Evolutionary conservation across 2,329 filamentous ascomycete species (phyloP).

Genomic region (Cordyceps fumosorosea): DNA sequence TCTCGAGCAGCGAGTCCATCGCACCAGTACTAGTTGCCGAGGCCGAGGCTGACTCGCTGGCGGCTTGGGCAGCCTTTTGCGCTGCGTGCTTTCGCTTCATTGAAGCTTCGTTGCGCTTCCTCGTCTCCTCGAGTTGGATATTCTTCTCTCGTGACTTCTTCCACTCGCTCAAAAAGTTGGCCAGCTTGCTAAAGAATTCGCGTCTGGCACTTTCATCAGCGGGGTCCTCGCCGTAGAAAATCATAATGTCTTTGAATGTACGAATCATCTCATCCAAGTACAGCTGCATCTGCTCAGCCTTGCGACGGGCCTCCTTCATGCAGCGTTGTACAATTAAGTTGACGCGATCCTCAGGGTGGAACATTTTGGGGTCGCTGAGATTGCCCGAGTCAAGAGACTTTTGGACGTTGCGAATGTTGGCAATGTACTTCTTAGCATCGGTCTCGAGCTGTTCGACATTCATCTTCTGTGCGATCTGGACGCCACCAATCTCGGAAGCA

Average conservation of each 20-base stretch:
- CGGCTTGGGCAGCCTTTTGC: constrained; percentile 52
- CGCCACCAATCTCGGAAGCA: constrained; percentile 72
- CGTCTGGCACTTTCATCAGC: constrained; percentile 85
- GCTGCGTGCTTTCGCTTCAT: constrained; percentile 86
- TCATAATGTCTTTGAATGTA: constrained; percentile 91
- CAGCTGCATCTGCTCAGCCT: constrained; percentile 90
- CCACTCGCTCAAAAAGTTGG: constrained; percentile 86
- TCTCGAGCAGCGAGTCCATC: constrained; percentile 94
- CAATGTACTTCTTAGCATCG: constrained; percentile 87
- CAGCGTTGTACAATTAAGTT: constrained; percentile 82
- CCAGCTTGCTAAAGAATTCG: constrained; percentile 93
- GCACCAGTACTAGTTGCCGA: constrained; percentile 75
- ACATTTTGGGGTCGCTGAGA: constrained; percentile 91
- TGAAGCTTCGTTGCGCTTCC: constrained; percentile 78
- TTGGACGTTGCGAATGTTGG: constrained; percentile 92
- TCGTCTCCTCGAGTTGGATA: constrained; percentile 69
- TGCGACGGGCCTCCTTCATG: constrained; percentile 95
- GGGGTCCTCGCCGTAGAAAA: constrained; percentile 92
- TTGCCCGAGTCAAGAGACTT: constrained; percentile 88
- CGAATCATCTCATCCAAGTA: constrained; percentile 90
- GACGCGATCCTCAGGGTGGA: constrained; percentile 94
- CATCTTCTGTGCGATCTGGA: constrained; percentile 73
- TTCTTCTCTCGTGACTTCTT: constrained; percentile 97
- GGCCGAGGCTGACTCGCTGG: constrained; percentile 43
- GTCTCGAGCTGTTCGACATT: constrained; percentile 87